Evolutionary conservation across 305 asterid species (phyloP).

Genomic region (Fraxinus baroniana): DNA sequence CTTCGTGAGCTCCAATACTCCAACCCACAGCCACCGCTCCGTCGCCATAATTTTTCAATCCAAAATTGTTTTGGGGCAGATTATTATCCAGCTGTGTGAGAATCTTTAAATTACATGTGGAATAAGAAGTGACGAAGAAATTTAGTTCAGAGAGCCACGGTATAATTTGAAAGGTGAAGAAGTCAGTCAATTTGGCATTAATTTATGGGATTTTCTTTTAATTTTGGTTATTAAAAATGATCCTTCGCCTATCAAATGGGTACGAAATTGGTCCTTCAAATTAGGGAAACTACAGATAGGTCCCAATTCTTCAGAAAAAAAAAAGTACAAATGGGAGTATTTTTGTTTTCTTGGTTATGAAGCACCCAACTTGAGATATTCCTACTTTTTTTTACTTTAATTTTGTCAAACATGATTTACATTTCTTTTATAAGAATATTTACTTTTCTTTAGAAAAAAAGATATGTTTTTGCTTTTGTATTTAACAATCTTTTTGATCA

Average conservation of each 20-base stretch:
- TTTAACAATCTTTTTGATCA: neutral
- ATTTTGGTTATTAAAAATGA: neutral
- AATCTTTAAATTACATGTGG: constrained; percentile 10
- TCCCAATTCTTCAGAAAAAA: neutral
- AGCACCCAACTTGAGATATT: constrained; percentile 61
- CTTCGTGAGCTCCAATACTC: constrained; percentile 63
- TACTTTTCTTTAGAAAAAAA: neutral
- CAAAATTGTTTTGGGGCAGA: constrained; percentile 22
- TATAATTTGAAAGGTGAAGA: neutral
- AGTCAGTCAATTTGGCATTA: neutral
- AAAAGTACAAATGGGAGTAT: neutral
- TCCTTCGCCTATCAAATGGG: neutral
- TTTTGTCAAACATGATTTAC: neutral
- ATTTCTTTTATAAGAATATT: neutral
- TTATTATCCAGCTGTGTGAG: constrained; percentile 18
- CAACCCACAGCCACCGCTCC: constrained; percentile 44
- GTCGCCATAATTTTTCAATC: constrained; percentile 35
- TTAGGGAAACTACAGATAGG: neutral
- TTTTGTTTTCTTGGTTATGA: constrained; percentile 51
- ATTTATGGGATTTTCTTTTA: neutral
- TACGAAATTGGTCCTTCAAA: neutral
- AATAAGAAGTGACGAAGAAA: neutral
- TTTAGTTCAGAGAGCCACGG: neutral
- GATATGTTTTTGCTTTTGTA: neutral
- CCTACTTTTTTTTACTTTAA: constrained; percentile 12